Percentiles rank a stretch among this genome's conserved stretches.
phyloP scores from a whole-genome alignment of 2,329 filamentous ascomycete species.

The Fusarium newnesense region DNA sequence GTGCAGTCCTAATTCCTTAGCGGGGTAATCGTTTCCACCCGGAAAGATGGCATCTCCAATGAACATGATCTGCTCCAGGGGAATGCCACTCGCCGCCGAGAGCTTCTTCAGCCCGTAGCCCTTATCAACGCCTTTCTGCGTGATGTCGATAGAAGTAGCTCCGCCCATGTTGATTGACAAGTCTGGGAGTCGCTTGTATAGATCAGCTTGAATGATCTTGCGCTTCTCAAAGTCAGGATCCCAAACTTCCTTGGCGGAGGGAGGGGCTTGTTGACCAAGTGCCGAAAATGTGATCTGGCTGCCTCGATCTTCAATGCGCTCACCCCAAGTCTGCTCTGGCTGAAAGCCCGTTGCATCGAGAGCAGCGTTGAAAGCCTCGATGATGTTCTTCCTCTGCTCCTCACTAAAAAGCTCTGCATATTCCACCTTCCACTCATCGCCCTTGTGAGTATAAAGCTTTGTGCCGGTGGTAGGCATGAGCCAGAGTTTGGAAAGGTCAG shows the following conservation, averaged over 20 bases:
- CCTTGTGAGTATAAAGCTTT: constrained; percentile 17
- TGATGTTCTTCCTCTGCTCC: constrained; percentile 19
- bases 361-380: constrained; percentile 12
- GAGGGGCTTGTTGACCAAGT: constrained; percentile 9
- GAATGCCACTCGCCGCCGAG: constrained; percentile 4
- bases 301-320: constrained; percentile 15
- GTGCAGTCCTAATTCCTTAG: constrained; percentile 12
- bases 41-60: constrained; percentile 21
- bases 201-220: constrained; percentile 12
- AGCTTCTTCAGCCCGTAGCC: constrained; percentile 18
- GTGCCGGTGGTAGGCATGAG: constrained; percentile 20
- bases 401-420: constrained; percentile 14
- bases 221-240: constrained; percentile 20
- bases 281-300: constrained; percentile 20
- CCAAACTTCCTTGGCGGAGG: constrained; percentile 13
- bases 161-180: constrained; percentile 20
- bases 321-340: constrained; percentile 22
- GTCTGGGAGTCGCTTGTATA: constrained; percentile 14
- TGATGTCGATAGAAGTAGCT: constrained; percentile 19
- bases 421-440: constrained; percentile 10
- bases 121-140: constrained; percentile 19
- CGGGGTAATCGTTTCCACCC: constrained; percentile 19
- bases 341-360: constrained; percentile 10
- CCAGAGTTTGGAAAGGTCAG: constrained; percentile 13
- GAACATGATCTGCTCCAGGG: constrained; percentile 16